These are phyloP conservation scores for Pseudogymnoascus sp. DNA, from an alignment of 2,329 filamentous ascomycete species.

Conservation along the genomic window DNA sequence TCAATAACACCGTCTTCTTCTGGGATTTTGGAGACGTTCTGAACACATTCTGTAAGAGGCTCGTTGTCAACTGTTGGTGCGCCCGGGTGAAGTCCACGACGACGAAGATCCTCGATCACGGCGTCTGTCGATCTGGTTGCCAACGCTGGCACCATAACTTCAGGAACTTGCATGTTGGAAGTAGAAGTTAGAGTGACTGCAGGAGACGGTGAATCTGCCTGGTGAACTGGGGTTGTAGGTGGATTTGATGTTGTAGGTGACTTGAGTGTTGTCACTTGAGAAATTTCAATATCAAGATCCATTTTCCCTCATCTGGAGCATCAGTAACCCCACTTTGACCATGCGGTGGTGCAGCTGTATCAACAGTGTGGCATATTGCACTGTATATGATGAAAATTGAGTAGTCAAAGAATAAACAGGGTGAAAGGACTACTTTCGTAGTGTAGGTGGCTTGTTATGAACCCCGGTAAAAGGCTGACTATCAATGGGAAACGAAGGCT, in stretches of 20 bases:
- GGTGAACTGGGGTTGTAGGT: background rate
- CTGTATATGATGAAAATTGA: background rate
- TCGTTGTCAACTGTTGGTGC: background rate
- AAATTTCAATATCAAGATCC: background rate
- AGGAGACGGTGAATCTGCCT: background rate
- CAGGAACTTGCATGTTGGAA: background rate
- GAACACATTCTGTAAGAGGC: background rate
- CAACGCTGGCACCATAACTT: slow-evolving; percentile 15
- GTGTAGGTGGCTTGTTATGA: background rate
- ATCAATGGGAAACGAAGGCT: background rate
- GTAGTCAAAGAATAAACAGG: background rate
- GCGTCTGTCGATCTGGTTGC: slow-evolving; percentile 21
- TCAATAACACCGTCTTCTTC: background rate
- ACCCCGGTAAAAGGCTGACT: background rate
- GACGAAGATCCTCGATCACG: slow-evolving; percentile 25
- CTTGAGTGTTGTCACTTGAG: background rate
- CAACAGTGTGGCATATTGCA: background rate
- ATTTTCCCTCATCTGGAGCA: background rate
- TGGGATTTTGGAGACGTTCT: background rate
- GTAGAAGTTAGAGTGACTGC: too few species aligned
- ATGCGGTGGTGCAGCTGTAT: background rate
- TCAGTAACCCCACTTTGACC: background rate
- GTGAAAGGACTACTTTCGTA: background rate
- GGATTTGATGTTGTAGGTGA: background rate
- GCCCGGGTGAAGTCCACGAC: background rate